These are phyloP conservation scores for Pseudomonodictys pantanalensis DNA, from an alignment of 495 filamentous ascomycete species.

Conservation along the genomic window DNA sequence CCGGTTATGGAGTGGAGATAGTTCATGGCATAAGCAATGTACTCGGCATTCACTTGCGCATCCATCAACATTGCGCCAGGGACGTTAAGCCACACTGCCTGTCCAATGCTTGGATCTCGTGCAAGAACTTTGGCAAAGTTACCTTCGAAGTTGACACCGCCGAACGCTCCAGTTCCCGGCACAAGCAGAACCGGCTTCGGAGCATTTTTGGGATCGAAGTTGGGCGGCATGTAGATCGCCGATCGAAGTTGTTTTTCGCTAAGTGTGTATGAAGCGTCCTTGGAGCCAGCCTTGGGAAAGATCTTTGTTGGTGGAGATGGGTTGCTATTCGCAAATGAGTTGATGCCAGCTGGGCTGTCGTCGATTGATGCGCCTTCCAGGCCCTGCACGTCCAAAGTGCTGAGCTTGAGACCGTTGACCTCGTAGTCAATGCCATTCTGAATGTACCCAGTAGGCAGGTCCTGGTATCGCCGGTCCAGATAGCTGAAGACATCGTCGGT, in stretches of 20 bases:
- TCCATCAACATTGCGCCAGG: slow-evolving; percentile 44
- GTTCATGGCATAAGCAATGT: slow-evolving; percentile 44
- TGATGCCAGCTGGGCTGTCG: slow-evolving; percentile 3
- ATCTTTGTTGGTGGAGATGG: slow-evolving; percentile 10
- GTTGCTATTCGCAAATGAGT: slow-evolving; percentile 17
- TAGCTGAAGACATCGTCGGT: background rate
- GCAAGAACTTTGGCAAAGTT: slow-evolving; percentile 48
- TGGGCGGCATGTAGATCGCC: slow-evolving; percentile 47
- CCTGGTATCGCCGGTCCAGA: background rate
- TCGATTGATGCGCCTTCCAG: background rate
- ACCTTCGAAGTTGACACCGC: slow-evolving; percentile 40
- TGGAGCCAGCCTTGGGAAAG: slow-evolving; percentile 36
- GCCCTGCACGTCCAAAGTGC: background rate
- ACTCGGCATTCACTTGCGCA: slow-evolving; percentile 45
- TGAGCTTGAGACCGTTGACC: background rate
- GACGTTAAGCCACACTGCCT: slow-evolving; percentile 51
- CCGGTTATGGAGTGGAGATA: slow-evolving; percentile 46
- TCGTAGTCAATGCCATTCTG: background rate
- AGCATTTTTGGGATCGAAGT: slow-evolving; percentile 41
- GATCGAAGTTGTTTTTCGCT: slow-evolving; percentile 41
- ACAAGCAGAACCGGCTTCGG: slow-evolving; percentile 45
- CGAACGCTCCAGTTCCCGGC: slow-evolving; percentile 48
- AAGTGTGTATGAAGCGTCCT: slow-evolving; percentile 48
- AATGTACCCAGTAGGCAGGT: slow-evolving; percentile 1
- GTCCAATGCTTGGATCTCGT: slow-evolving; percentile 39